Evolutionary conservation across 768 basidiomycete genomes (phyloP).

Genomic region (Lactarius akahatsu): DNA sequence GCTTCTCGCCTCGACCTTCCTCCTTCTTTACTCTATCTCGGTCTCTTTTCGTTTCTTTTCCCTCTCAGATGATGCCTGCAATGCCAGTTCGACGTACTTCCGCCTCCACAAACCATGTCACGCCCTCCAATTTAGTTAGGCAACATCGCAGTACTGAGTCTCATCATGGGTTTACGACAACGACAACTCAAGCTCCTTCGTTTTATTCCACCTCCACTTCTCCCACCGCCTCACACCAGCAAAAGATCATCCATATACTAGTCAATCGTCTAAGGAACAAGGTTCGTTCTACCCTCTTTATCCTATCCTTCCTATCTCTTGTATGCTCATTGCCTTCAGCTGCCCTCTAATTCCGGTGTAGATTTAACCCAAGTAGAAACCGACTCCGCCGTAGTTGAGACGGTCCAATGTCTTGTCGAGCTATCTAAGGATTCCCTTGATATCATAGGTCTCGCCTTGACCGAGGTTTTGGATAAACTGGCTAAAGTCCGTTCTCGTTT

Average conservation of each 20-base stretch:
- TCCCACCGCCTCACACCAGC: constrained; percentile 56
- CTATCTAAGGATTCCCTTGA: constrained; percentile 75
- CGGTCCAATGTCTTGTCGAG: constrained; percentile 77
- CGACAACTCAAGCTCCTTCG: constrained; percentile 30
- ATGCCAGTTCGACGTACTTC: constrained; percentile 63
- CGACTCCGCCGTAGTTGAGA: constrained; percentile 71
- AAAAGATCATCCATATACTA: constrained; percentile 77
- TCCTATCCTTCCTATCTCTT: constrained; percentile 7
- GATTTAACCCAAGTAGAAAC: constrained; percentile 70
- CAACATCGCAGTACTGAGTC: constrained; percentile 67
- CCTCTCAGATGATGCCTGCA: constrained; percentile 22
- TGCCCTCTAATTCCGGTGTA: constrained; percentile 82
- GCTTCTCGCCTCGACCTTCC: neutral
- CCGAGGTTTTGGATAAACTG: constrained; percentile 74
- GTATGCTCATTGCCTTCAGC: constrained; percentile 44
- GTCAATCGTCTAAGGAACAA: constrained; percentile 81
- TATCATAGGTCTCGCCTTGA: constrained; percentile 75
- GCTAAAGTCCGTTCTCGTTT: constrained; percentile 54
- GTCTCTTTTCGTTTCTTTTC: constrained; percentile 4
- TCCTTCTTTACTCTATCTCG: neutral
- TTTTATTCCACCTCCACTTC: constrained; percentile 38
- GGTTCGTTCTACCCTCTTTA: constrained; percentile 51
- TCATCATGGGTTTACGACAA: constrained; percentile 29
- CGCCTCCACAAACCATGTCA: constrained; percentile 48
- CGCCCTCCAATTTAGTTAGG: constrained; percentile 43